A percentile compares a stretch with the other conserved stretches of the same genome.
Conservation (phyloP, 2,329 filamentous ascomycete genomes). For the Mycogone perniciosa region DNA sequence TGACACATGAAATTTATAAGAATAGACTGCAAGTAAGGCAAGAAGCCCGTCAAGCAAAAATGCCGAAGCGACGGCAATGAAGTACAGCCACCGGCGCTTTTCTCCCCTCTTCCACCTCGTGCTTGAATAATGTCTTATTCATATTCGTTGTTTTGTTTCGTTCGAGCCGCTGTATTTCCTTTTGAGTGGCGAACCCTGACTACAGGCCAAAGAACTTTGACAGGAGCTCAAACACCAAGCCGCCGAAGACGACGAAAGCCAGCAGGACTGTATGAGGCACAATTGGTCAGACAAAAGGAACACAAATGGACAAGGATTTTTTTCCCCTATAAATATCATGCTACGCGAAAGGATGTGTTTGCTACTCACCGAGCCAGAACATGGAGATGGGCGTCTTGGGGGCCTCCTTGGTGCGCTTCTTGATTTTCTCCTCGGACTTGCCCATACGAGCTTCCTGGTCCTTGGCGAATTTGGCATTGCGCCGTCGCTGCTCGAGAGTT, state of each 20-base stretch:
- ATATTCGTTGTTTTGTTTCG: background rate
- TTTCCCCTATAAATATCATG: background rate
- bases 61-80: background rate
- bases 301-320: background rate
- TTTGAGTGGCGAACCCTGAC: background rate
- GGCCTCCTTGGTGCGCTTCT: slow-evolving; percentile 52
- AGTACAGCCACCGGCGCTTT: background rate
- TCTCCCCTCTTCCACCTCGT: background rate
- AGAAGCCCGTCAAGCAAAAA: background rate
- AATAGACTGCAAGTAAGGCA: slow-evolving; percentile 1
- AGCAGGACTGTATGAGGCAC: slow-evolving; percentile 39
- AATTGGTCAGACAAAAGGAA: background rate
- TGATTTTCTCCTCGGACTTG: slow-evolving; percentile 60
- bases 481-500: slow-evolving; percentile 76
- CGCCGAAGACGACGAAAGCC: slow-evolving; percentile 55
- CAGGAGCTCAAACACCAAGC: slow-evolving; percentile 51
- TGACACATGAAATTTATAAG: slow-evolving; percentile 14
- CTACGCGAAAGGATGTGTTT: background rate
- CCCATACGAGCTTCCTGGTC: slow-evolving; percentile 68
- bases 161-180: background rate
- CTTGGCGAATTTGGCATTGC: slow-evolving; percentile 73
- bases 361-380: slow-evolving; percentile 54
- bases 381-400: slow-evolving; percentile 57
- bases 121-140: background rate
- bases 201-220: slow-evolving; percentile 44